Base-by-base conservation (phyloP, 768 basidiomycete genomes). In the Kwoniella shandongensis region DNA sequence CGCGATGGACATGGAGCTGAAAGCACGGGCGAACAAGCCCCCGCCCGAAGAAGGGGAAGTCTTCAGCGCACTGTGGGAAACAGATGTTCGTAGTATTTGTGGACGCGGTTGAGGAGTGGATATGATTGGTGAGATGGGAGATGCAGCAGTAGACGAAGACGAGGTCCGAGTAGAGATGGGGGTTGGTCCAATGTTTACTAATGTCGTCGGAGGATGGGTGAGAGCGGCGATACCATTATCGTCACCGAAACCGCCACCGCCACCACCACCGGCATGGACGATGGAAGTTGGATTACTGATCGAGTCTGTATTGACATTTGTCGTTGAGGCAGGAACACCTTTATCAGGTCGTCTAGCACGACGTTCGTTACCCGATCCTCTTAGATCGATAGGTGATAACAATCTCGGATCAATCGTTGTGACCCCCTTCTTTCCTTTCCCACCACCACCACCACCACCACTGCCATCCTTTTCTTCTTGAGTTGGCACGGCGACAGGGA, bases 301-400 rank as follows among this genome's bases (percentile, higher is more conserved):
- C n/a, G 40, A n/a, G 40, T n/a, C n/a, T n/a, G n/a, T n/a, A n/a
- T n/a, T n/a, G n/a, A n/a, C n/a, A n/a, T n/a, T n/a, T n/a, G n/a
- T n/a, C n/a, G n/a, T n/a, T n/a, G n/a, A n/a, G n/a, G n/a, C n/a
- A n/a, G n/a, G n/a, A n/a, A n/a, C n/a, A n/a, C n/a, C n/a, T 26
- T 47, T 22, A 18, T 59, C 57, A 22, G 45, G 42, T 35, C 52
- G 42, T 8, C 38, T 41, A 6, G 44, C 45, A 29, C 51, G 51
- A 18, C 36, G 40, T 18, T 20, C 27, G 17, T 57, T 41, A 29
- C 36, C 42, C 3, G 56, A 51, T n/a, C 56, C 53, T 41, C 63
- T 55, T n/a, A 70, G 47, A 44, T 66, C 69, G 18, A 70, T 65
- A 5, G 69, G 69, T 27, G 57, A 61, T 15, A 67, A 44, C 30